Base-by-base conservation (phyloP, 495 filamentous ascomycete species). In the Aspergillus kassunensis region DNA sequence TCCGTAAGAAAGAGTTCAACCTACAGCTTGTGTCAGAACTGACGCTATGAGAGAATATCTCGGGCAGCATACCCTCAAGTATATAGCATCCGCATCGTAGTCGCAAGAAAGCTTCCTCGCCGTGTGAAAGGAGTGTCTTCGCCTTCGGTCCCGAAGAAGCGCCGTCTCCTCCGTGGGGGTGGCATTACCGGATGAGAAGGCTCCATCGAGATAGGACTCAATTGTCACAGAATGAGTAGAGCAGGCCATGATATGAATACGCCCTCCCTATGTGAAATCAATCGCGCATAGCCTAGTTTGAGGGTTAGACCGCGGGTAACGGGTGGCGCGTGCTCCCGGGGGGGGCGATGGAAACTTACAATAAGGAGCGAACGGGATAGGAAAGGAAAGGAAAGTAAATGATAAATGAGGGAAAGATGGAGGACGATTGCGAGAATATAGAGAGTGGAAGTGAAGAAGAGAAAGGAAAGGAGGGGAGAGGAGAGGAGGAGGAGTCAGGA, bases 1-100 rank as follows among this genome's bases (percentile, higher is more conserved):
- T 97, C 89, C 20, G 85, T 80, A 19, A 99, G 79, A 69, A 97
- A 96, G 19, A 90, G 77, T 68, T 97, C 92, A 47, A 95, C 86
- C 87, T 91, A 54, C 24, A 27, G 39, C 44, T 15, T 45, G 20
- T 23, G 50, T 42, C 12, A 51, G 41, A 34, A 13, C 1, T n/a
- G n/a, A n/a, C n/a, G 21, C 39, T 41, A 5, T 20, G n/a, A 31
- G 40, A 58, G 55, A 54, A 64, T 49, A 46, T 43, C 31, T 30
- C 6, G 24, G 35, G 33, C 24, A 60, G 53, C 65, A 56, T 56
- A 85, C 82, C 69, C 79, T 80, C 30, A 91, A 69, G 39, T 88
- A 78, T 18, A 89, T 71, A 2, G 80, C 79, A 49, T 90, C 87
- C 31, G 84, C 76, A 57, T 86, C 80, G 55, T 83, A 82, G 44